Base-by-base conservation (phyloP, 257 asterid genomes). In the Solanum megistacrolobum region DNA sequence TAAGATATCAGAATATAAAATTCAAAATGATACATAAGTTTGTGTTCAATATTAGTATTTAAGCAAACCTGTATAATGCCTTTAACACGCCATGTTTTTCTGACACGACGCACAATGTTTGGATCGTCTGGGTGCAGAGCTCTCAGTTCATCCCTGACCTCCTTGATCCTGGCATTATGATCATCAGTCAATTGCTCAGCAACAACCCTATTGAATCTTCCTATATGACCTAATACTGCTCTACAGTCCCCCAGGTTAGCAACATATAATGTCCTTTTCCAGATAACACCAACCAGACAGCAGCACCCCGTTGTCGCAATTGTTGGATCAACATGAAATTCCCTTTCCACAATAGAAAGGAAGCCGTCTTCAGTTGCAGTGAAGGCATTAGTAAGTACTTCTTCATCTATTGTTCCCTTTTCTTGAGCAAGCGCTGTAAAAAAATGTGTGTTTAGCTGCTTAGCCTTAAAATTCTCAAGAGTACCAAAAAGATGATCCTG, bases 201-300 rank as follows among this genome's bases (percentile, higher is more conserved):
- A 5, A 87, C 87, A 39, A 96, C 91, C 85, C 88, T 91, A 41
- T 92, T 89, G 16, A 92, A 88, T 74, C 86, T 88, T 84, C 91
- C 94, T 81, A 89, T 78, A 90, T 35, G 89, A 69, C 98, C 98
- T 38, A 96, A 83, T 41, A 95, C 98, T 55, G 98, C 99, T 92
- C 99, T 92, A 18, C 97, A 96, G 90, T 96, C 98, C 27, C 99
- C 99, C 73, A 95, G 89, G 90, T 96, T 95, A 86, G 98, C 98
- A 83, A 90, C 83, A 88, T 85, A 93, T 36, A 96, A 87, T 55
- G 91, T 92, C 38, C 93, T 89, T 27, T 90, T 92, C 95, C 95
- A 94, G 90, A 96, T 93, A 55, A 96, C 93, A 78, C 96, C 99
- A 43, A 94, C 98, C 46, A 96, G 92, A 90, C 99, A 94, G 89